phyloP scores from a whole-genome alignment of 1,284 basidiomycete genomes.

The Caloboletus firmus region DNA sequence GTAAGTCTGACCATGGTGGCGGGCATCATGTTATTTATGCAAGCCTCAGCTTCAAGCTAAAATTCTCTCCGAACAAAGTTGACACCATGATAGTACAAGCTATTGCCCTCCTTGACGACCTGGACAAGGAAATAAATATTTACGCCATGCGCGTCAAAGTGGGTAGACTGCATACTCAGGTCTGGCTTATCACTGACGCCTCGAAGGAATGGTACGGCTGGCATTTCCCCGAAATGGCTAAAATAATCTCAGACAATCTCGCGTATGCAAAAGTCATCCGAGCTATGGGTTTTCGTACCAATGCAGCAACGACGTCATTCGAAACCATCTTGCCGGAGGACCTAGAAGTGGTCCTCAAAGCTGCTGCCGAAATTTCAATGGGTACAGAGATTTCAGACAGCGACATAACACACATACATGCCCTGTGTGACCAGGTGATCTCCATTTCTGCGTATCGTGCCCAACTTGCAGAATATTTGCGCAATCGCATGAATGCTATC shows the following conservation, averaged over 20 bases:
- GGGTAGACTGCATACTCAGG: constrained; percentile 19
- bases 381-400: constrained; percentile 97
- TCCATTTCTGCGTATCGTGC: constrained; percentile 92
- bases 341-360: constrained; percentile 87
- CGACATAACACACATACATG: constrained; percentile 93
- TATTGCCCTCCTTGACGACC: constrained; percentile 95
- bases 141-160: constrained; percentile 99
- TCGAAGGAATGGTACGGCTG: constrained; percentile 98
- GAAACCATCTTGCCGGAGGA: constrained; percentile 92
- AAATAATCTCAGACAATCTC: constrained; percentile 96
- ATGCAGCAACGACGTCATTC: constrained; percentile 84
- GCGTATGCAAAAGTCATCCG: constrained; percentile 94
- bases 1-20: constrained; percentile 39
- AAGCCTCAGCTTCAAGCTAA: constrained; percentile 86
- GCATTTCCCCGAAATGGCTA: constrained; percentile 99
- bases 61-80: constrained; percentile 99
- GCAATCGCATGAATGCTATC: constrained; percentile 96
- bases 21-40: constrained; percentile 15
- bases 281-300: constrained; percentile 93
- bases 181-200: constrained; percentile 3
- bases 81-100: constrained; percentile 99
- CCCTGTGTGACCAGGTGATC: constrained; percentile 96
- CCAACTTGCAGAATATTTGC: constrained; percentile 92
- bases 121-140: constrained; percentile 99
- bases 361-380: constrained; percentile 96